These are phyloP conservation scores for Mycogone perniciosa DNA, from an alignment of 2,329 filamentous ascomycete species.

Conservation along the genomic window DNA sequence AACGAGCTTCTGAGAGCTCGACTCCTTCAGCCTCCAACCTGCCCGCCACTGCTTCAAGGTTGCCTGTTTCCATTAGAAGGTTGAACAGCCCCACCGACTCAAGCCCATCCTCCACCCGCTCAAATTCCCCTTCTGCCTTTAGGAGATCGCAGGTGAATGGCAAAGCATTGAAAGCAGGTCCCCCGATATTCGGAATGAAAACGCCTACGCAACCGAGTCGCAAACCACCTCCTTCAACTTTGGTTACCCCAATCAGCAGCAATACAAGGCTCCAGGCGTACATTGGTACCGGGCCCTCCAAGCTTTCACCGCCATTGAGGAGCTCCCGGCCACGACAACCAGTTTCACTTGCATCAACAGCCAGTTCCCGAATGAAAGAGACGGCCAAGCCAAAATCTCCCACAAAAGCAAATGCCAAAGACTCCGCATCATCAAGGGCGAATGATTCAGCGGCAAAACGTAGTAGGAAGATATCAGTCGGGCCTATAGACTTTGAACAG, in stretches of 20 bases:
- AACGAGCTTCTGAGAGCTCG: slow-evolving; percentile 24
- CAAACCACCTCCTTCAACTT: slow-evolving; percentile 36
- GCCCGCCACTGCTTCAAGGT: slow-evolving; percentile 32
- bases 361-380: slow-evolving; percentile 60
- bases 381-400: slow-evolving; percentile 50
- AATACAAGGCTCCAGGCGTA: slow-evolving; percentile 63
- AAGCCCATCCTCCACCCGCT: slow-evolving; percentile 47
- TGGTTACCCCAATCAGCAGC: slow-evolving; percentile 44
- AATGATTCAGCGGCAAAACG: slow-evolving; percentile 30
- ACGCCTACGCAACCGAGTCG: slow-evolving; percentile 32
- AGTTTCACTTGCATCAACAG: slow-evolving; percentile 67
- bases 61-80: slow-evolving; percentile 42
- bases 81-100: slow-evolving; percentile 38
- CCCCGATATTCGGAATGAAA: slow-evolving; percentile 34
- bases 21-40: slow-evolving; percentile 19
- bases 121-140: slow-evolving; percentile 47
- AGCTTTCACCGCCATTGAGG: slow-evolving; percentile 70
- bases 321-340: slow-evolving; percentile 77
- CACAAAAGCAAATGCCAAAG: slow-evolving; percentile 26
- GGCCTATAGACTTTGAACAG: slow-evolving; percentile 78
- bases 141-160: slow-evolving; percentile 38
- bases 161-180: slow-evolving; percentile 31
- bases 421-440: slow-evolving; percentile 24
- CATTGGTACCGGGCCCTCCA: slow-evolving; percentile 63
- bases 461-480: slow-evolving; percentile 54